These are phyloP conservation scores for Amanita subjunquillea DNA, from an alignment of 768 basidiomycete species.

Conservation along the genomic window DNA sequence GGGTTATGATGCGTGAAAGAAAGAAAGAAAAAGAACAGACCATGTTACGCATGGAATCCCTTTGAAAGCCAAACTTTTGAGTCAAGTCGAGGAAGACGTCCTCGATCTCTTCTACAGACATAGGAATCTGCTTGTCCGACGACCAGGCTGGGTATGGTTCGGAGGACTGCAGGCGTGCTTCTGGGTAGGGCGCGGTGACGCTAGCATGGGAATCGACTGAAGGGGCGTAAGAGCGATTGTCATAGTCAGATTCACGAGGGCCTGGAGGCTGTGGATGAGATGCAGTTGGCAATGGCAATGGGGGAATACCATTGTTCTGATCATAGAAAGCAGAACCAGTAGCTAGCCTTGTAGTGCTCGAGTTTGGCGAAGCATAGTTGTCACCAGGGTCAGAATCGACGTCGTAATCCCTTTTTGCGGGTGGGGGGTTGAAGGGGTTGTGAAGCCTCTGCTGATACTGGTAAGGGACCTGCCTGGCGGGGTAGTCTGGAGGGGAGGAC, in stretches of 20 bases:
- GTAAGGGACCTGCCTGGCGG: background rate
- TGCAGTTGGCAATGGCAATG: conserved; percentile 3
- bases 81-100: conserved; percentile 97
- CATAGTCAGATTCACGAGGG: conserved; percentile 22
- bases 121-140: conserved; percentile 84
- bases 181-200: conserved; percentile 48
- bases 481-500: background rate
- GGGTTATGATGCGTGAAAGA: conserved; percentile 8
- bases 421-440: conserved; percentile 21
- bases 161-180: conserved; percentile 36
- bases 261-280: conserved; percentile 11
- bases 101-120: conserved; percentile 97
- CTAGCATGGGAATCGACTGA: conserved; percentile 56
- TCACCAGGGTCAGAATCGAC: conserved; percentile 41
- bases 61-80: conserved; percentile 98
- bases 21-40: conserved; percentile 25
- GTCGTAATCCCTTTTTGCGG: conserved; percentile 30
- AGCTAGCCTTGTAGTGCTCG: conserved; percentile 48
- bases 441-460: conserved; percentile 11
- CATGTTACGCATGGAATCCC: conserved; percentile 94
- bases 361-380: conserved; percentile 33
- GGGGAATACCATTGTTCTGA: conserved; percentile 19
- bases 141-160: conserved; percentile 96
- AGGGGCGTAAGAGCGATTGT: conserved; percentile 38
- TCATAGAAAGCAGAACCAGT: conserved; percentile 32